Percentiles rank a stretch among this genome's conserved stretches.
These are phyloP conservation scores for Isabelozyma pseudorhagii DNA, from an alignment of 805 yeast genomes.

Conservation along the genomic window DNA sequence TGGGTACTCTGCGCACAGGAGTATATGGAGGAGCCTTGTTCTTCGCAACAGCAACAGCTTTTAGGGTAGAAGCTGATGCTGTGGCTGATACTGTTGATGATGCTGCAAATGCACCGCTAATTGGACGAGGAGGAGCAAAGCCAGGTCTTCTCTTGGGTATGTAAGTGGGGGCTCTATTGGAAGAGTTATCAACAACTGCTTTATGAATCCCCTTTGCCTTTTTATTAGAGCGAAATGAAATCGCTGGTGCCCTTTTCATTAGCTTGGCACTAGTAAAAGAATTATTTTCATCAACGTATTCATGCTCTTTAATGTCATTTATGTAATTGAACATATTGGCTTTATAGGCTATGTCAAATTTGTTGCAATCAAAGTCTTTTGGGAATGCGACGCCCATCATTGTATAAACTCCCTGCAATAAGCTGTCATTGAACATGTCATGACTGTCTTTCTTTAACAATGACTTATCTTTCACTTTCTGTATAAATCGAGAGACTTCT, in stretches of 20 bases:
- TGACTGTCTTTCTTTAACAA: neutral
- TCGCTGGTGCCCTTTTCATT: neutral
- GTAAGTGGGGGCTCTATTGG: slow-evolving; percentile 29
- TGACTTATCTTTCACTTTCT: neutral
- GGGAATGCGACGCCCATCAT: neutral
- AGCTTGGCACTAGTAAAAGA: neutral
- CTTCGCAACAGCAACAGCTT: neutral
- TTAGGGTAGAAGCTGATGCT: too few species aligned
- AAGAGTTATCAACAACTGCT: neutral
- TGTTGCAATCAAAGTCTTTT: slow-evolving; percentile 5
- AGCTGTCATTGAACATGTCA: neutral
- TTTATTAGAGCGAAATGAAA: neutral
- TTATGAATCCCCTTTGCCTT: neutral
- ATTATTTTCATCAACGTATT: neutral
- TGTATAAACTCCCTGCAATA: neutral
- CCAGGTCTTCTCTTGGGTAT: slow-evolving; percentile 15
- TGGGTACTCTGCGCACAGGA: slow-evolving; percentile 1
- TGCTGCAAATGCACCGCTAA: neutral
- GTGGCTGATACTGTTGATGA: neutral
- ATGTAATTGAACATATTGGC: slow-evolving; percentile 2
- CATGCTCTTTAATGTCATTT: neutral
- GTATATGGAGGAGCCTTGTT: slow-evolving; percentile 6
- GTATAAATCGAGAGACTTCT: slow-evolving; percentile 23
- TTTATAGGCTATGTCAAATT: slow-evolving; percentile 11
- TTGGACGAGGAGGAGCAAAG: neutral